Evolutionary conservation across 495 filamentous ascomycete genomes (phyloP).

Genomic region (Lepidopterella palustris): DNA sequence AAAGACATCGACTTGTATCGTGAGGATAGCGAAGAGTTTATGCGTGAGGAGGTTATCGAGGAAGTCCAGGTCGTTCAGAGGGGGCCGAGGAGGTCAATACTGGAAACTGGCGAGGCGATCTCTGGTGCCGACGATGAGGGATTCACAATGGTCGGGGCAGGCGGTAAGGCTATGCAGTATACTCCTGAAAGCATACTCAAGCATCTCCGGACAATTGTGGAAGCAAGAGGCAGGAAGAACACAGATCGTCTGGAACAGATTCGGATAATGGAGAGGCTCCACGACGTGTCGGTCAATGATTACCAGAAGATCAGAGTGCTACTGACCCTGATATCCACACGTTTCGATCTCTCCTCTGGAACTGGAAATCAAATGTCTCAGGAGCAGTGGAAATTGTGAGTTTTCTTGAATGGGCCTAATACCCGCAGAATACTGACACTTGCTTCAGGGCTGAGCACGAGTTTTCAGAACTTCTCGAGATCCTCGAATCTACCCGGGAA

Average conservation of each 20-base stretch:
- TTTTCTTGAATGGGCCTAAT: background rate
- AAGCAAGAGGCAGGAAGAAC: slow-evolving; percentile 97
- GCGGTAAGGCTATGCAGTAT: slow-evolving; percentile 79
- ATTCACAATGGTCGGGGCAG: slow-evolving; percentile 77
- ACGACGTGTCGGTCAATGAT: slow-evolving; percentile 77
- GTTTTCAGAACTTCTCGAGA: slow-evolving; percentile 64
- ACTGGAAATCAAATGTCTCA: slow-evolving; percentile 79
- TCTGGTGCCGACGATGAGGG: slow-evolving; percentile 62
- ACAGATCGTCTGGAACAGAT: slow-evolving; percentile 94
- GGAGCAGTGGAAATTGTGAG: slow-evolving; percentile 87
- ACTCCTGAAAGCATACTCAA: slow-evolving; percentile 98
- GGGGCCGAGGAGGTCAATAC: slow-evolving; percentile 40
- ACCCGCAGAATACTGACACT: slow-evolving; percentile 5
- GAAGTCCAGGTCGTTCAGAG: slow-evolving; percentile 45
- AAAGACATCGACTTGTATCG: slow-evolving; percentile 81
- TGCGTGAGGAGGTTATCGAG: slow-evolving; percentile 77
- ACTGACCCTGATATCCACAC: slow-evolving; percentile 82
- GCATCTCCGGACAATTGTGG: slow-evolving; percentile 85
- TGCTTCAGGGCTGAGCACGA: slow-evolving; percentile 67
- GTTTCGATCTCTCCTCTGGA: slow-evolving; percentile 87
- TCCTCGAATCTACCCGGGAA: slow-evolving; percentile 69
- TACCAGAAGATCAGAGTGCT: slow-evolving; percentile 95
- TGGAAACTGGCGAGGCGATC: slow-evolving; percentile 39
- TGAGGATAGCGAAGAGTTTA: slow-evolving; percentile 74
- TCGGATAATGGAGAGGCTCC: slow-evolving; percentile 90